These are phyloP conservation scores for Tausonia pullulans DNA, from an alignment of 1,284 basidiomycete genomes.

Conservation along the genomic window DNA sequence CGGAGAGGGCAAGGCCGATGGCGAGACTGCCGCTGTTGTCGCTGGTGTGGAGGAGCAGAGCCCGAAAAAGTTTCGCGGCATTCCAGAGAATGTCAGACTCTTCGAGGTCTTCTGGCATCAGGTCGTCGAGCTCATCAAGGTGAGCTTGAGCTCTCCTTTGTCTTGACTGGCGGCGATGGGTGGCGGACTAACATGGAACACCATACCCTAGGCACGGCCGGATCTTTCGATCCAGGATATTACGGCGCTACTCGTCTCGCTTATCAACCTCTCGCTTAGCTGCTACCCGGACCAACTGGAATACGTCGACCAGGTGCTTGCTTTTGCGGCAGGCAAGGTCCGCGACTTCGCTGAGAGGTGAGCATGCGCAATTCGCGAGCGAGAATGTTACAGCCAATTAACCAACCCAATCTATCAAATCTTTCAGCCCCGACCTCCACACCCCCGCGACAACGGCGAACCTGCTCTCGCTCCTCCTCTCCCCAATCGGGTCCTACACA, in stretches of 20 bases:
- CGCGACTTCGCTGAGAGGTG: slow-evolving; percentile 69
- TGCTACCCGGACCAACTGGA: slow-evolving; percentile 90
- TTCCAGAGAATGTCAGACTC: slow-evolving; percentile 80
- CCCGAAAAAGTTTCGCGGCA: slow-evolving; percentile 71
- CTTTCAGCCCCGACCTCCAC: slow-evolving; percentile 66
- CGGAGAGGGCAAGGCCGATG: slow-evolving; percentile 24
- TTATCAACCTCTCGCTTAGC: slow-evolving; percentile 82
- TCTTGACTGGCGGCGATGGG: background rate
- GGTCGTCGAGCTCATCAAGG: slow-evolving; percentile 93
- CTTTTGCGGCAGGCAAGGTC: slow-evolving; percentile 73
- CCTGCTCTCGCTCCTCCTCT: slow-evolving; percentile 74
- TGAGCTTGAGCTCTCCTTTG: slow-evolving; percentile 30
- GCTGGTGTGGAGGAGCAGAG: slow-evolving; percentile 28
- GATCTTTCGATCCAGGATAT: slow-evolving; percentile 91
- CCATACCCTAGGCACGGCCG: slow-evolving; percentile 61
- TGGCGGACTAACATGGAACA: background rate
- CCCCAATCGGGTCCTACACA: slow-evolving; percentile 87
- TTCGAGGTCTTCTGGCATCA: slow-evolving; percentile 98
- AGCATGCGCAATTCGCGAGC: slow-evolving; percentile 20
- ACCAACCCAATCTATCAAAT: background rate
- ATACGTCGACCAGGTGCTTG: slow-evolving; percentile 87
- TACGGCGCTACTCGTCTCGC: slow-evolving; percentile 81
- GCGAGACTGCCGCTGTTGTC: slow-evolving; percentile 47
- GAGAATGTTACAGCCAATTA: too few relatives aligned
- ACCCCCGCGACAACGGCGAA: slow-evolving; percentile 73